Evolutionary conservation across 2,329 filamentous ascomycete genomes (phyloP), one percentile per base, ranked within the genome.

Genomic region (Aureobasidium lini): DNA sequence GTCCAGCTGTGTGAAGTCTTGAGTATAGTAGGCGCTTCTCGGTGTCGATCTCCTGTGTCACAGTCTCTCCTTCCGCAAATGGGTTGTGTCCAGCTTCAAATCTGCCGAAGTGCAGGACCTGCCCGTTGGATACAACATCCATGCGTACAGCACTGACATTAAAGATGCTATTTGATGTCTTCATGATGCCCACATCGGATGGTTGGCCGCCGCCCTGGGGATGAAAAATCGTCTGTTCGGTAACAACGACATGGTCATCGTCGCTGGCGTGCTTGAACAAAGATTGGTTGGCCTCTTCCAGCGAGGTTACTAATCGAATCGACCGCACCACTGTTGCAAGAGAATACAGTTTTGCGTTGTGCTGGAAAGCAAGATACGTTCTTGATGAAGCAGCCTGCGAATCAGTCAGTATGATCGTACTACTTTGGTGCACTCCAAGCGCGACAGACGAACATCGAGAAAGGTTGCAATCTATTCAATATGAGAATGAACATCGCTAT

Each of bases 1-100:
- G 88, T 36, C 88, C 88, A 0, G 86, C 87, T 0, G 87, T 90
- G 71, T 91, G 88, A 0, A 87, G 77, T 1, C 87, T 81, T 0
- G 85, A 89, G 72, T 86, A 84, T 0, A 88, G 75, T 0, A 77
- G 67, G 0, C 88, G 79, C 63, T 84, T 86, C 16, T 81, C 78
- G 0, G 66, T 71, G 67, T 90, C 82, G 59, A 90, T 82, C 11
- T 67, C 64, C 66, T 89, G 87, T 7, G 74, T 72, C 13, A 86
- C 75, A 5, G 54, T 43, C 9, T 62, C 60, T 16, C 62, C 57
- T 18, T 43, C 32, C 1, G 34, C 16, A 18, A 64, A 62, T 5
- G 39, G n/a, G 6, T 16, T n/a, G 42, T 53, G 36, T 13, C 53
- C 59, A 8, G 31, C 6, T 13, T 61, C 40, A 54, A 63, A 64